Conservation (phyloP, 2,329 filamentous ascomycete genomes). For the Chaetomiaceae sp. region DNA sequence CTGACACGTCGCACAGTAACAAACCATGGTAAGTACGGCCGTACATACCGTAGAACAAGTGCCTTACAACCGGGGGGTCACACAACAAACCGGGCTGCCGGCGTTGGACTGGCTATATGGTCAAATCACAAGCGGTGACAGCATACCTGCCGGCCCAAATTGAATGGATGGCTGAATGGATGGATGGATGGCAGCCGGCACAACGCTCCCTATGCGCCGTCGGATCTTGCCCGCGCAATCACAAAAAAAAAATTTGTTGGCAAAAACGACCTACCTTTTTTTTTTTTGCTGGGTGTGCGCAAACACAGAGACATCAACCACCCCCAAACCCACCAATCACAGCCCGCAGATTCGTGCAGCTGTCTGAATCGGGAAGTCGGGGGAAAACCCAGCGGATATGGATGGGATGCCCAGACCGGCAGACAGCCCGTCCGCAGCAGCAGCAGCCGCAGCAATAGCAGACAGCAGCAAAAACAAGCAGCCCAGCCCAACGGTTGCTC, state of each 20-base stretch:
- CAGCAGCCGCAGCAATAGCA: too few species aligned
- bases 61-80: neutral
- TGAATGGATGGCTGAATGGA: too few species aligned
- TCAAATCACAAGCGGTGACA: neutral
- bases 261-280: neutral
- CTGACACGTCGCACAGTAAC: neutral
- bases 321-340: slow-evolving; percentile 6
- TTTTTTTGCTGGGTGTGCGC: neutral
- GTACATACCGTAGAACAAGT: slow-evolving; percentile 11
- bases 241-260: neutral
- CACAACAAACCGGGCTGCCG: slow-evolving; percentile 1
- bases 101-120: too few species aligned
- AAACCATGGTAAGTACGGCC: slow-evolving; percentile 6
- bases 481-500: neutral
- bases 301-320: neutral
- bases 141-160: neutral
- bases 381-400: too few species aligned
- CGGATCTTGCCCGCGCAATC: neutral
- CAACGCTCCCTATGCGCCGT: neutral
- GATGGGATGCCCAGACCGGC: neutral
- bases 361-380: slow-evolving; percentile 12
- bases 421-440: neutral
- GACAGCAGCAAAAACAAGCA: too few species aligned
- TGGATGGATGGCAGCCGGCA: too few species aligned
- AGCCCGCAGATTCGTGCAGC: slow-evolving; percentile 1